Evolutionary conservation across 1,284 basidiomycete species (phyloP).

Genomic region (Entoloma clypeatum): DNA sequence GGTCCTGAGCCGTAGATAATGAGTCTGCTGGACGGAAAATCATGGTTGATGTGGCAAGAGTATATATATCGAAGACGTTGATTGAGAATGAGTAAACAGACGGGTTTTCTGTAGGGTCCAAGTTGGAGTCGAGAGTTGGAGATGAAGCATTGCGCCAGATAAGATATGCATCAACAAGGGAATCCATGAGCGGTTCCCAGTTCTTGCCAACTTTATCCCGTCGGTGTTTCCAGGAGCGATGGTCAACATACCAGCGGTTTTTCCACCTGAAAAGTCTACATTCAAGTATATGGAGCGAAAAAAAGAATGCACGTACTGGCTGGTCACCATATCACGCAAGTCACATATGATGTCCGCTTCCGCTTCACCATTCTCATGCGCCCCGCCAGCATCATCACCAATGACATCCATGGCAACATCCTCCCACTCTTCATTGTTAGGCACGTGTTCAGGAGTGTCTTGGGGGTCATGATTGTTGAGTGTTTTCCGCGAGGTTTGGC

Average conservation of each 20-base stretch:
- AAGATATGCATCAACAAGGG: constrained; percentile 3
- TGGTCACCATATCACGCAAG: constrained; percentile 4
- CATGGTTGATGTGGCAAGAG: constrained; percentile 9
- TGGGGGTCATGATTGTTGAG: background rate
- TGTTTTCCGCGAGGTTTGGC: background rate
- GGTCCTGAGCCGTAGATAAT: constrained; percentile 3
- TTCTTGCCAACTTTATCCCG: constrained; percentile 1
- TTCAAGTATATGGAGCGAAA: background rate
- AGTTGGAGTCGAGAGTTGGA: no score
- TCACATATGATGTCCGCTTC: background rate
- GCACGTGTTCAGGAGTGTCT: background rate
- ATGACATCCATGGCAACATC: constrained; percentile 3
- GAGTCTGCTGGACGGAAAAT: no score
- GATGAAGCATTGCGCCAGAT: background rate
- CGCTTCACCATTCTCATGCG: background rate
- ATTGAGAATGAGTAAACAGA: constrained; percentile 6
- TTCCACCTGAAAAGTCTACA: constrained; percentile 1
- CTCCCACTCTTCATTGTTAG: background rate
- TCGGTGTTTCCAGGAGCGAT: constrained; percentile 5
- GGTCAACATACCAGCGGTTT: constrained; percentile 4
- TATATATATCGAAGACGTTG: constrained; percentile 13
- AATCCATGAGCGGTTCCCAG: constrained; percentile 1
- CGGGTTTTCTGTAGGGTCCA: no score
- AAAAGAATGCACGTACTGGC: constrained; percentile 1
- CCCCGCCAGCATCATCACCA: background rate